phyloP scores from a whole-genome alignment of 768 basidiomycete genomes.

The Auricularia heimuer region DNA sequence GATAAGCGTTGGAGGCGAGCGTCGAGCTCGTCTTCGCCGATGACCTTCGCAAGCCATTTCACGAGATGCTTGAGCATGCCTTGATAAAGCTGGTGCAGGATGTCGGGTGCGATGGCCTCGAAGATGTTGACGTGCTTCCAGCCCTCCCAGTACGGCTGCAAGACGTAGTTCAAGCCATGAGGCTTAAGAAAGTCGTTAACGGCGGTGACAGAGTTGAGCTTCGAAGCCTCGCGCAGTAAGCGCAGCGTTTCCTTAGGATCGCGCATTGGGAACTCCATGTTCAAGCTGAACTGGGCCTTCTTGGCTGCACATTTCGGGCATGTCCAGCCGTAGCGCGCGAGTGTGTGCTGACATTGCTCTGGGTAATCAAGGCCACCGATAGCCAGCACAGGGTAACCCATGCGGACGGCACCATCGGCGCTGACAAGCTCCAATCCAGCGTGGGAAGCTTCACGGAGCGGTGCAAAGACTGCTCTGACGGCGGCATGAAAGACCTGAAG shows the following conservation, averaged over 20 bases:
- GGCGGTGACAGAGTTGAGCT: background rate
- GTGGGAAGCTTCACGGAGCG: background rate
- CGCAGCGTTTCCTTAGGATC: background rate
- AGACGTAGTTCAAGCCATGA: background rate
- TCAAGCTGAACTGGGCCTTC: background rate
- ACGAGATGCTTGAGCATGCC: background rate
- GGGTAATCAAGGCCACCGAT: slow-evolving; percentile 11
- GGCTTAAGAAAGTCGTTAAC: background rate
- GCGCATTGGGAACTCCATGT: background rate
- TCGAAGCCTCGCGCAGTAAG: background rate
- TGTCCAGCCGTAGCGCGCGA: background rate
- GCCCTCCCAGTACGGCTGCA: background rate
- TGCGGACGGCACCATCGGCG: background rate
- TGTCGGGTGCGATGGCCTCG: background rate
- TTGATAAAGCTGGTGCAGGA: background rate
- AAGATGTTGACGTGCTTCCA: background rate
- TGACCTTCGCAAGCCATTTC: background rate
- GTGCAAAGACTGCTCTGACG: background rate
- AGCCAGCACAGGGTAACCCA: background rate
- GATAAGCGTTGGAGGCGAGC: background rate
- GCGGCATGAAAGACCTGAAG: background rate
- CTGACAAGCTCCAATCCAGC: background rate
- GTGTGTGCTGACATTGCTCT: slow-evolving; percentile 12
- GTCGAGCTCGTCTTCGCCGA: slow-evolving; percentile 21
- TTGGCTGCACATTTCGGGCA: background rate